Conservation (phyloP, 2,329 filamentous ascomycete species). For the Teratosphaeria zuluensis region DNA sequence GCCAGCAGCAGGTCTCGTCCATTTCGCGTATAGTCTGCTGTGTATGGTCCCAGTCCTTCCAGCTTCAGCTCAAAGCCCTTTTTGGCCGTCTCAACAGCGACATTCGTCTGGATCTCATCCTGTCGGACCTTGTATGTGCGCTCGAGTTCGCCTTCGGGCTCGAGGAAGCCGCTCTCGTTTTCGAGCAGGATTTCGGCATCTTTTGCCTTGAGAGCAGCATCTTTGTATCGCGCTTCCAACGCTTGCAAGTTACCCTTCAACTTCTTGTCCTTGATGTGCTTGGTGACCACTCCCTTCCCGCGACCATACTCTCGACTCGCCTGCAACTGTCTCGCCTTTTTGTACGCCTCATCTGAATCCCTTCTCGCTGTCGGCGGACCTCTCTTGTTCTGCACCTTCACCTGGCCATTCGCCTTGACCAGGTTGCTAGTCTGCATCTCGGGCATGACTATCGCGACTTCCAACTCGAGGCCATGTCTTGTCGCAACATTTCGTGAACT, state of each 20-base stretch:
- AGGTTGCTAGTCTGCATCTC: conserved; percentile 18
- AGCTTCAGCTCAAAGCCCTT: conserved; percentile 88
- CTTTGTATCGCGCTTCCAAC: conserved; percentile 73
- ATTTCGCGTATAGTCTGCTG: conserved; percentile 81
- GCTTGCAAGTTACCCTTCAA: conserved; percentile 67
- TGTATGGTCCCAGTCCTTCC: conserved; percentile 74
- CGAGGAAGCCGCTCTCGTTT: conserved; percentile 73
- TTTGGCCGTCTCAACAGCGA: conserved; percentile 76
- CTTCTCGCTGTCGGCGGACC: conserved; percentile 19
- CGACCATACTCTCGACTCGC: conserved; percentile 62
- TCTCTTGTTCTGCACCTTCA: conserved; percentile 15
- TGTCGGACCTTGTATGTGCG: conserved; percentile 88
- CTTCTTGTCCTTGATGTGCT: conserved; percentile 78
- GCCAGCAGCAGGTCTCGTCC: conserved; percentile 77
- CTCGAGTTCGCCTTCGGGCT: conserved; percentile 81
- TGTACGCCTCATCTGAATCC: conserved; percentile 23
- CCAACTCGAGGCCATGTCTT: background rate
- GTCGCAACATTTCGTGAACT: no score
- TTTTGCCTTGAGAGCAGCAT: conserved; percentile 74
- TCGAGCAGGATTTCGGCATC: conserved; percentile 93
- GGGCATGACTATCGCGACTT: background rate
- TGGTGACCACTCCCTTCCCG: conserved; percentile 63
- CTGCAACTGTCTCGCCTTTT: conserved; percentile 25
- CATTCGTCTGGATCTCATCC: conserved; percentile 65
- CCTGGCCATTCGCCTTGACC: conserved; percentile 16